Percentiles rank a stretch among this genome's conserved stretches.
phyloP scores from a whole-genome alignment of 306 rosid species.

The Sindora glabra region DNA sequence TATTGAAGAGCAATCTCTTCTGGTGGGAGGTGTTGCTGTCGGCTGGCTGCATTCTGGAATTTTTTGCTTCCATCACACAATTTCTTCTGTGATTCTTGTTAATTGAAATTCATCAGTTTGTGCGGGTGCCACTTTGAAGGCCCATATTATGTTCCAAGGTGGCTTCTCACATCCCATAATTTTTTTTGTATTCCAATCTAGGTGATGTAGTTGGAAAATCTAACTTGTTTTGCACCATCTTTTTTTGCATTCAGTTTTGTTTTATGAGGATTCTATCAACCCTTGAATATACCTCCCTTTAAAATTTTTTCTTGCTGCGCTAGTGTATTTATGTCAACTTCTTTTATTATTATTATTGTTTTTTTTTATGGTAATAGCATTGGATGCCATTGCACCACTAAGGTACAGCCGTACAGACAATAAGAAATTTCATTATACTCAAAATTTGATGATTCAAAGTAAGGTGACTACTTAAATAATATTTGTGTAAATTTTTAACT shows the following conservation, averaged over 20 bases:
- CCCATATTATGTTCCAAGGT: conserved; percentile 20
- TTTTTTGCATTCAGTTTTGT: conserved; percentile 44
- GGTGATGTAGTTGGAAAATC: conserved; percentile 24
- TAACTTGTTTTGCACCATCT: conserved; percentile 13
- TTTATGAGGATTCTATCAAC: conserved; percentile 20
- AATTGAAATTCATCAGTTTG: conserved; percentile 37
- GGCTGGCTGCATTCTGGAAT: conserved; percentile 13
- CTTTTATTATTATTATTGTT: neutral
- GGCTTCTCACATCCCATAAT: conserved; percentile 27
- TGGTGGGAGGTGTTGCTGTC: conserved; percentile 24
- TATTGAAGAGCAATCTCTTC: conserved; percentile 5
- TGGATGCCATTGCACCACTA: no score
- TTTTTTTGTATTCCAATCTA: conserved; percentile 9
- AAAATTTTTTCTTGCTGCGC: conserved; percentile 8
- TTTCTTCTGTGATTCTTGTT: conserved; percentile 20
- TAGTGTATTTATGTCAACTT: conserved; percentile 17
- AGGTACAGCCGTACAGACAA: no score
- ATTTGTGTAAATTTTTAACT: no score
- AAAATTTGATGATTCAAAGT: no score
- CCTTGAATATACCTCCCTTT: conserved; percentile 1
- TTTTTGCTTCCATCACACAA: conserved; percentile 14
- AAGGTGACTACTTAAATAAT: no score
- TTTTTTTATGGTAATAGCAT: no score
- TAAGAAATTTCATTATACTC: no score
- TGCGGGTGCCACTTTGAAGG: conserved; percentile 34